Evolutionary conservation across 257 asterid species (phyloP).

Genomic region (Datura wrightii): DNA sequence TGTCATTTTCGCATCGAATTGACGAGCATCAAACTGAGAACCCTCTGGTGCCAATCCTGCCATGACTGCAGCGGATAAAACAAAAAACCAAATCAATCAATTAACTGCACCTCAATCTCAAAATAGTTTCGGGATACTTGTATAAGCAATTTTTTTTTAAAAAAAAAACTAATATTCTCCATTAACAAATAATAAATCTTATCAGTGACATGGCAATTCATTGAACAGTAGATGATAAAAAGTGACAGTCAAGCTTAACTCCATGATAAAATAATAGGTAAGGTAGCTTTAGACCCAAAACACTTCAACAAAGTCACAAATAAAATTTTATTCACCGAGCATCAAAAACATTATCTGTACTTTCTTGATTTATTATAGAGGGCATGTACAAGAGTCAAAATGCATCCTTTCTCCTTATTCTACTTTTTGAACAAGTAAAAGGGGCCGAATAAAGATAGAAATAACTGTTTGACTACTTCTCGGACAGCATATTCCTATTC

Average conservation of each 20-base stretch:
- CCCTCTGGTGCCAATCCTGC: constrained; percentile 56
- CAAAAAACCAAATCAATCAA: neutral
- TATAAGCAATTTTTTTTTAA: neutral
- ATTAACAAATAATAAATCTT: neutral
- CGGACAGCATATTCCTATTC: neutral
- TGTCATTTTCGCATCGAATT: constrained; percentile 59
- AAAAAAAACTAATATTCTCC: neutral
- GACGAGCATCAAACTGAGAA: constrained; percentile 63
- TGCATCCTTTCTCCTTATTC: neutral
- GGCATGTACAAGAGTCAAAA: neutral
- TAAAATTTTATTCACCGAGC: too few relatives aligned
- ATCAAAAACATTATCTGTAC: neutral
- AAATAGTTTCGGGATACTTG: neutral
- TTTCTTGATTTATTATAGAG: neutral
- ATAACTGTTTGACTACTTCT: neutral
- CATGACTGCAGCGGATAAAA: constrained; percentile 51
- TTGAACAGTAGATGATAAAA: neutral
- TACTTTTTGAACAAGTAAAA: neutral
- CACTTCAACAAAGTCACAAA: neutral
- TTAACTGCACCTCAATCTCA: neutral
- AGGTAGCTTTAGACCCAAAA: neutral
- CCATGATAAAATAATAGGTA: neutral
- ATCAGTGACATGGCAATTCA: neutral
- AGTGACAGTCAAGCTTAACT: neutral
- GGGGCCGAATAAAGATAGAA: neutral